phyloP scores from a whole-genome alignment of 83 land plant genomes.

The Thuja plicata region DNA sequence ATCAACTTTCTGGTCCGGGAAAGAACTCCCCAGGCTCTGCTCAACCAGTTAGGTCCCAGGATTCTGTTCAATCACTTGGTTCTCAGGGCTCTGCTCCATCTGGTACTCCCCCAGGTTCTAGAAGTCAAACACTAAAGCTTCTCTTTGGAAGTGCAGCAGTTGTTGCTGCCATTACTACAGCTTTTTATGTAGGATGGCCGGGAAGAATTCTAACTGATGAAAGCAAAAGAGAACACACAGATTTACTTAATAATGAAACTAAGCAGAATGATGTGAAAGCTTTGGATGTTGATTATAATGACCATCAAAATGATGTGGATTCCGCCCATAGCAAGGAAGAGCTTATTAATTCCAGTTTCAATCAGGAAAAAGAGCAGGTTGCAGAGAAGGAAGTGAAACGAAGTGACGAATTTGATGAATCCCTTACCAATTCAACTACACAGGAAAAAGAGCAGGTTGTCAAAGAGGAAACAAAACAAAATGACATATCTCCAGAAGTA shows the following conservation, averaged over 20 bases:
- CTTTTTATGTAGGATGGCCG: conserved; percentile 6
- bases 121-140: conserved; percentile 4
- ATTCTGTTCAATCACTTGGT: not conserved
- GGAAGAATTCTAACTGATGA: not conserved
- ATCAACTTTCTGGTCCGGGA: not conserved
- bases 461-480: not conserved
- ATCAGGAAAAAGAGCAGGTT: not conserved
- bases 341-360: not conserved
- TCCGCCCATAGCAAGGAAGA: not conserved
- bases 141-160: conserved; percentile 7
- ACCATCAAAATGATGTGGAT: not conserved
- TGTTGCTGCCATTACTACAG: not conserved
- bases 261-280: conserved; percentile 1
- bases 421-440: not conserved
- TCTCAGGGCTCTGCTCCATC: conserved; percentile 5
- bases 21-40: not conserved
- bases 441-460: conserved; percentile 3
- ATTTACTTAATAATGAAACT: conserved; percentile 5
- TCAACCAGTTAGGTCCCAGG: not conserved
- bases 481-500: not conserved
- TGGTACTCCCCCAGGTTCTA: not conserved
- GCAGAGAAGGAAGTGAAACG: not conserved
- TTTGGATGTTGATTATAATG: not conserved
- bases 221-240: conserved; percentile 3
- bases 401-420: not conserved